phyloP scores from a whole-genome alignment of 179 eudicot species.

The Beta macrorhiza region DNA sequence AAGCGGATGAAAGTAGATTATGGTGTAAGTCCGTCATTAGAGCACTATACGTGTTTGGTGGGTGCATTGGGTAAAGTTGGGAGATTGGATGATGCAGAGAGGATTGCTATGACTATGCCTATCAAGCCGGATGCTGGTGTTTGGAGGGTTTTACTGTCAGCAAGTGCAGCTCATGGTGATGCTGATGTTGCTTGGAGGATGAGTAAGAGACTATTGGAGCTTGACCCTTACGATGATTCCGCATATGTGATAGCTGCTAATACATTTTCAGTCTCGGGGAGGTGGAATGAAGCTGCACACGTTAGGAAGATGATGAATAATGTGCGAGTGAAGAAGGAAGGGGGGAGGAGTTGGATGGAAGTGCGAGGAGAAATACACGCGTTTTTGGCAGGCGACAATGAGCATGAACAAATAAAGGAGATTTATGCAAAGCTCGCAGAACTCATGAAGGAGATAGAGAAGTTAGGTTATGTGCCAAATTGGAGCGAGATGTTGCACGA shows the following conservation, averaged over 20 bases:
- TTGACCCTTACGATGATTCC: conserved; percentile 57
- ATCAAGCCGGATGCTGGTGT: conserved; percentile 58
- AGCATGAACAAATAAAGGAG: conserved; percentile 44
- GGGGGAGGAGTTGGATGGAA: conserved; percentile 73
- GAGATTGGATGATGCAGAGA: conserved; percentile 52
- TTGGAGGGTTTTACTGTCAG: conserved; percentile 59
- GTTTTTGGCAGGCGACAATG: conserved; percentile 52
- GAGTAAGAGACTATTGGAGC: conserved; percentile 47
- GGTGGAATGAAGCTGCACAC: conserved; percentile 48
- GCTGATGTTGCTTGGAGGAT: conserved; percentile 48
- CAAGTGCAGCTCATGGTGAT: conserved; percentile 43
- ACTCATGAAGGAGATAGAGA: conserved; percentile 48
- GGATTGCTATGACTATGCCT: conserved; percentile 52
- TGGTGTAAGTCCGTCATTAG: conserved; percentile 42
- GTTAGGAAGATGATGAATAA: conserved; percentile 59
- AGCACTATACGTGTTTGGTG: conserved; percentile 64
- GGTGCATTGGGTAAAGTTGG: conserved; percentile 62
- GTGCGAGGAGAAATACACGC: conserved; percentile 49
- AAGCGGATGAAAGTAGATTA: conserved; percentile 38
- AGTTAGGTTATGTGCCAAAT: conserved; percentile 50
- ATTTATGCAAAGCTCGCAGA: conserved; percentile 47
- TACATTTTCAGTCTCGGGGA: conserved; percentile 46
- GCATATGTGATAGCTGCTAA: conserved; percentile 67
- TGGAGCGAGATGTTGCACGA: conserved; percentile 50
- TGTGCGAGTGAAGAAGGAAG: conserved; percentile 49